Conservation (phyloP, 352 stramenopile species). For the Peronosclerospora sorghi region DNA sequence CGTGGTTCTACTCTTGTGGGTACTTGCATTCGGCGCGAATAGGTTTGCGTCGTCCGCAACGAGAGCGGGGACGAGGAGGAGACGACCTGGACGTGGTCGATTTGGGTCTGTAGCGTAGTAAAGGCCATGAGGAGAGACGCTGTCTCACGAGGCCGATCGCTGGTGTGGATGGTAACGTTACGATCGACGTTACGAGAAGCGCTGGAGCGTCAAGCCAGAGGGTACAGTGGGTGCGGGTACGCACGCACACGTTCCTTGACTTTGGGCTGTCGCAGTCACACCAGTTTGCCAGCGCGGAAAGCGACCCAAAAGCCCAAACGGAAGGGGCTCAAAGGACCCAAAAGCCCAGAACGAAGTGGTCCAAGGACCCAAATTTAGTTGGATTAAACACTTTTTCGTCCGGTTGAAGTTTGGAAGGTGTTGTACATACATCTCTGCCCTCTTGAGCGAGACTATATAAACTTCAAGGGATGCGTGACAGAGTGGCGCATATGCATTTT, state of each 20-base stretch:
- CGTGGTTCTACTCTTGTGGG: not conserved
- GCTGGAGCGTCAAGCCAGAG: not conserved
- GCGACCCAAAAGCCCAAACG: not conserved
- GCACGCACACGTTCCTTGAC: no score
- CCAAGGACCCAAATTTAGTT: no score
- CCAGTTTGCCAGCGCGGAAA: not conserved
- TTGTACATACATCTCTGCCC: no score
- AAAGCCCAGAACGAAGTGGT: no score
- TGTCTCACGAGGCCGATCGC: not conserved
- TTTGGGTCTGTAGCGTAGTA: conserved; percentile 25
- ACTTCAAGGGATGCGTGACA: no score
- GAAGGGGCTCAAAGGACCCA: no score
- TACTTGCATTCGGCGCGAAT: conserved; percentile 1
- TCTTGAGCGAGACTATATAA: no score
- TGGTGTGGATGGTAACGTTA: not conserved
- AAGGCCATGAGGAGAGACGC: conserved; percentile 13
- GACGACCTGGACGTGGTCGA: conserved; percentile 13
- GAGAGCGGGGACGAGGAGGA: conserved; percentile 14
- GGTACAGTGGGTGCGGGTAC: not conserved
- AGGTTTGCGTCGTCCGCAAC: conserved; percentile 10
- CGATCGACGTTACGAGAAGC: not conserved
- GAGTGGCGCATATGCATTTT: no score
- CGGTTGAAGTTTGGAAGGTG: no score
- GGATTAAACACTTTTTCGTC: no score
- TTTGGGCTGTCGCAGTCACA: not conserved